phyloP scores from a whole-genome alignment of 139 green algal genomes.

The Yamagishiella unicocca region DNA sequence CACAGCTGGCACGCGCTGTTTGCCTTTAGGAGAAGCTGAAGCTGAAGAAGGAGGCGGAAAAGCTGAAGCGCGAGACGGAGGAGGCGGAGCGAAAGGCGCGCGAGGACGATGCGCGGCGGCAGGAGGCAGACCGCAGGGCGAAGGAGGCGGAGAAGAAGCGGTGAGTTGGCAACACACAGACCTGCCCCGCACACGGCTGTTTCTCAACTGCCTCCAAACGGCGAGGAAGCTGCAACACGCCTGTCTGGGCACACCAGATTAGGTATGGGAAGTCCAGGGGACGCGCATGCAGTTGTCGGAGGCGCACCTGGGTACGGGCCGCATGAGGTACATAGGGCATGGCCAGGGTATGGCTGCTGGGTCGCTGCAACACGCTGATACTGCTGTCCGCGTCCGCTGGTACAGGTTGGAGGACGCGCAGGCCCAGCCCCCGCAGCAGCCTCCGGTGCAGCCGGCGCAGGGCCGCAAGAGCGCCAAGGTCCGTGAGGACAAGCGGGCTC shows the following conservation, averaged over 20 bases:
- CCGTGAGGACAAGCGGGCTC: slow-evolving; percentile 28
- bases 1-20: neutral
- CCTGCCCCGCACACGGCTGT: too few relatives aligned
- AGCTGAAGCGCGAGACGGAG: slow-evolving; percentile 73
- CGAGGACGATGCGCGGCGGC: slow-evolving; percentile 61
- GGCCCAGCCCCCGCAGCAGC: slow-evolving; percentile 19
- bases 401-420: slow-evolving; percentile 33
- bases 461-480: neutral
- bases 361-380: too few relatives aligned
- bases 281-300: too few relatives aligned
- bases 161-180: neutral
- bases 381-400: too few relatives aligned
- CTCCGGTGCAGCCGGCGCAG: slow-evolving; percentile 3
- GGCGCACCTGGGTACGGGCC: too few relatives aligned
- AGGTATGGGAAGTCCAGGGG: too few relatives aligned
- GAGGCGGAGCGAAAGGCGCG: slow-evolving; percentile 55
- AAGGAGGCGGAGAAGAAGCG: slow-evolving; percentile 52
- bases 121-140: slow-evolving; percentile 64
- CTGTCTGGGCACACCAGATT: too few relatives aligned
- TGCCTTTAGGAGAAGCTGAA: slow-evolving; percentile 73
- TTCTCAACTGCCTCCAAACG: too few relatives aligned
- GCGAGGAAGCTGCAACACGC: too few relatives aligned
- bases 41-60: slow-evolving; percentile 82
- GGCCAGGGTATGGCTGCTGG: too few relatives aligned
- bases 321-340: too few relatives aligned